Evolutionary conservation across 169 alveolate genomes (phyloP), one percentile per base, ranked within the genome.

Genomic region (Miamiensis avidus): DNA sequence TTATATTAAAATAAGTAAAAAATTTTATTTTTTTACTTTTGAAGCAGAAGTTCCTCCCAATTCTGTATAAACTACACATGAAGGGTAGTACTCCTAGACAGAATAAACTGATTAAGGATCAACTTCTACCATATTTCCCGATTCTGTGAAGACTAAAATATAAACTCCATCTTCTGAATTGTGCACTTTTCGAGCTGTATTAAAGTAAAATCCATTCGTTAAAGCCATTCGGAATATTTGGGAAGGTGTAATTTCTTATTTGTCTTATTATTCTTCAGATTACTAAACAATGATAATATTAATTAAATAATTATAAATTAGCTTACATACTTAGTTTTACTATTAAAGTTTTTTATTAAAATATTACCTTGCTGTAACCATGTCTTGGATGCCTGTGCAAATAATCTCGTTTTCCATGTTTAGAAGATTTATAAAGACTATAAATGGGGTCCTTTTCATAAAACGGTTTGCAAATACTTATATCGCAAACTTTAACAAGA

Each of bases 11-110:
- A 32, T 29, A 29, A 32, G 25, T 15, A 82, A 16, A 83, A 75
- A 29, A 82, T 15, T 83, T 72, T 4, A 85, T 76, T 31, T 79
- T 83, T 4, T 49, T 49, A 49, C 69, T 20, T 20, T 49, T 49
- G 69, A 4, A 49, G 20, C 69, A 11, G 89, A 64, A 20, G 93
- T 89, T 73, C 95, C 95, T 82, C 91, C 89, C 34, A 92, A 84
- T 86, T 94, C 96, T 30, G 94, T 92, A 78, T 83, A 94, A 25
- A 94, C 89, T 1, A 94, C 94, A 91, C 89, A 89, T 33, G 89
- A 91, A 29, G 97, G 96, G 84, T 87, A 91, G 83, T 89, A 65
- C 72, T 88, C 73, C n/a, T 78, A 72, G n/a, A 87, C 81, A 72
- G 88, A 65, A 64, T 91, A 89, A 0, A 82, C 85, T 29, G 93